Evolutionary conservation across 192 early-diverging fungal species (phyloP), one percentile per base, ranked within the genome.

Genomic region (Coemansia sp.): DNA sequence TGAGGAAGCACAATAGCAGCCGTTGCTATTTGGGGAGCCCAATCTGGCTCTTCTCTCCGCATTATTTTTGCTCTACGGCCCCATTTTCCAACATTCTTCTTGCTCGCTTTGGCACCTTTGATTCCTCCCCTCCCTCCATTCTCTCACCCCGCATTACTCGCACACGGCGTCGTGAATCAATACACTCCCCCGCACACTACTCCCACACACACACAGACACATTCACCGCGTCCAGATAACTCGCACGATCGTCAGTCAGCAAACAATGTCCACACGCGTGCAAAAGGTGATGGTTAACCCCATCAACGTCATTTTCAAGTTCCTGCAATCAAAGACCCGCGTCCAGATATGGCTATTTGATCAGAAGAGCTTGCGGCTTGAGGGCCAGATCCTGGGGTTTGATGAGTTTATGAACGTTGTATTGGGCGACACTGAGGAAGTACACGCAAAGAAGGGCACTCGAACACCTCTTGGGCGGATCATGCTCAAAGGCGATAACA

Each of bases 351-450:
- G 96, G 96, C 87, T 98, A 40, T 96, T 87, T 64, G 96, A 95
- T 59, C 91, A 95, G 65, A 72, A 87, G 50, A 89, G 91, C 62
- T 72, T 89, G 45, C 78, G 93, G 56, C 93, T 98, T 36, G 96
- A 98, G 77, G 96, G 96, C 31, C 87, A 84, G 74, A 93, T 98
- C 66, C 90, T 96, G 82, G 96, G 96, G 30, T 96, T 98, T 72
- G 96, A 98, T 73, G 96, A 98, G 72, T 98, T 98, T 74, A 96
- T 98, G 94, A 95, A 92, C 67, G 71, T 98, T 62, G 96, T 98
- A 17, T 80, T 98, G 55, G 96, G 93, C 67, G 84, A 94, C 22
- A 92, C 93, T 25, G 87, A 84, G 54, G 96, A 98, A 76, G 80
- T 95, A 14, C 76, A 90, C 50, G 62, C 79, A 47, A 95, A 95